Base-by-base conservation (phyloP, 1,284 basidiomycete species). In the Heterobasidion irregulare region DNA sequence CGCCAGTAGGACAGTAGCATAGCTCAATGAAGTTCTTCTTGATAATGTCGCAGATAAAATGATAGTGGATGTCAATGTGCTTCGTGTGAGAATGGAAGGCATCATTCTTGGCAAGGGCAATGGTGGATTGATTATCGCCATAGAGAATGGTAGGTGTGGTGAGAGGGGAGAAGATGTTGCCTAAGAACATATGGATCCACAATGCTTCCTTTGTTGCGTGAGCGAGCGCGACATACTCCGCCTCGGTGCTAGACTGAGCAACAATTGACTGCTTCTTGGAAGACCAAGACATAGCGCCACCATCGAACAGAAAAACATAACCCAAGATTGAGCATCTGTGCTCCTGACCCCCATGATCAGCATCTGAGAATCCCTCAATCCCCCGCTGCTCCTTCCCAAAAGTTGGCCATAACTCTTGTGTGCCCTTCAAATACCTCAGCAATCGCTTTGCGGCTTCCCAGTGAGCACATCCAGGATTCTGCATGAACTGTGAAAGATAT, bases 321-420 rank as follows among this genome's bases (percentile, higher is more conserved):
- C 63, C 64, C 9, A 55, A 50, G 26, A 57, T 61, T 6, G 62
- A 63, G 32, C 56, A 41, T 3, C 59, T n/a, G 33, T 63, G 58
- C 10, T 56, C 44, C 51, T 63, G 49, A 6, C 56, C 56, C n/a
- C 58, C 70, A 57, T 62, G 67, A 56, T 72, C 66, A 6, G 69
- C 55, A 56, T 72, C 68, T 9, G 60, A 54, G 4, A 50, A 58
- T 70, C 7, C 59, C 6, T n/a, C 38, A 41, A 41, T 18, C 47
- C 38, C 2, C 26, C 66, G 58, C 13, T 54, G 34, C n/a, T 26
- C 10, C 16, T 52, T 19, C 13, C 51, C 51, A 33, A 50, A 32
- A 5, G 34, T 32, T 5, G 38, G 33, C n/a, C 49, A 15, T 10
- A 15, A 10, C 19, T 47, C 46, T 10, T 3, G 5, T 10, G 5